Evolutionary conservation across 108 stramenopile species (phyloP).

Genomic region (Mediolabrus comicus): DNA sequence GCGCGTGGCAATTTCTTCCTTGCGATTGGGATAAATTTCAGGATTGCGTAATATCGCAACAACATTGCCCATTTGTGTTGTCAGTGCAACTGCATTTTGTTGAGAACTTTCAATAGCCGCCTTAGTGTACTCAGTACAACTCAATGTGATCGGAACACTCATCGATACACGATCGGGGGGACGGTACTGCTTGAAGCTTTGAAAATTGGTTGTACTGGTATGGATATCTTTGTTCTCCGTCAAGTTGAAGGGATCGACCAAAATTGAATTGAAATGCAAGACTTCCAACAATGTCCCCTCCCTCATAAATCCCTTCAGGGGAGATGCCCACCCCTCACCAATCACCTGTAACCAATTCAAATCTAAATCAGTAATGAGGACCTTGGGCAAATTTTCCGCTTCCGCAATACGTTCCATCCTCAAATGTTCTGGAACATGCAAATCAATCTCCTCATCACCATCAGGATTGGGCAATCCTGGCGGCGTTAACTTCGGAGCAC

Average conservation of each 20-base stretch:
- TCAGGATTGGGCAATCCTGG: slow-evolving; percentile 95
- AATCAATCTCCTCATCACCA: slow-evolving; percentile 93
- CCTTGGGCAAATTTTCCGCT: slow-evolving; percentile 91
- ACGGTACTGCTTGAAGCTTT: slow-evolving; percentile 58
- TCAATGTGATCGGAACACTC: slow-evolving; percentile 94
- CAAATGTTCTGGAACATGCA: slow-evolving; percentile 77
- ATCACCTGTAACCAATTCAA: slow-evolving; percentile 97
- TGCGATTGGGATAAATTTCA: slow-evolving; percentile 95
- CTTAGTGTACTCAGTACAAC: slow-evolving; percentile 90
- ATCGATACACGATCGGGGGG: slow-evolving; percentile 88
- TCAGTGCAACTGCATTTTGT: slow-evolving; percentile 84
- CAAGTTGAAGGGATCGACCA: slow-evolving; percentile 95
- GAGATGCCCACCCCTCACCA: slow-evolving; percentile 98
- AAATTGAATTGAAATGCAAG: slow-evolving; percentile 94
- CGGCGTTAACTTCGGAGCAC: slow-evolving; percentile 86
- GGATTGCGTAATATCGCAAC: slow-evolving; percentile 92
- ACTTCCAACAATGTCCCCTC: slow-evolving; percentile 95
- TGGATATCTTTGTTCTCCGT: slow-evolving; percentile 83
- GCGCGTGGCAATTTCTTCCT: slow-evolving; percentile 96
- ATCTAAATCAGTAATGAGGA: slow-evolving; percentile 96
- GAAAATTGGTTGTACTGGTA: slow-evolving; percentile 80
- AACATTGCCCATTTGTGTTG: slow-evolving; percentile 92
- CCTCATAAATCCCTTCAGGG: slow-evolving; percentile 98
- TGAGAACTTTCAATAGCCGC: slow-evolving; percentile 71
- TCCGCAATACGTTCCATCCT: slow-evolving; percentile 53